Evolutionary conservation across 768 basidiomycete species (phyloP), one percentile per base, ranked within the genome.

Genomic region (Suillus paluster): DNA sequence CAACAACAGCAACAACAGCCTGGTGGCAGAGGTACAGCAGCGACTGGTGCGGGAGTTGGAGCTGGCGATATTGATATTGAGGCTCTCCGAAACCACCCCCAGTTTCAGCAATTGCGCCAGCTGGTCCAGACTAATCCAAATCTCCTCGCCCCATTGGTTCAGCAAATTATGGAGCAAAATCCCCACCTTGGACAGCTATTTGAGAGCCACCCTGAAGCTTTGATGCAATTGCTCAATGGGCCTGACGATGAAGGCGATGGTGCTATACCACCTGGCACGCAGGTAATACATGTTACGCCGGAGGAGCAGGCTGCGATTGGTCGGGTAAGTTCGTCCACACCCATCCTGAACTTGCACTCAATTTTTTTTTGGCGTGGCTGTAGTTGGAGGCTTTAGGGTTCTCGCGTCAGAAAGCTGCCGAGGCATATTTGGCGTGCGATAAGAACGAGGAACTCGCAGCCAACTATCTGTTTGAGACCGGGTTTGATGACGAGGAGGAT

Each of bases 401-500:
- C 75, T 75, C 92, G 19, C 84, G 94, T 44, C 82, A 95, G 48
- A 79, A 80, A 0, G 97, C 83, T n/a, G 78, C 96, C 39, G 86
- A 98, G 75, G 97, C 97, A 1, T 99, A 92, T 77, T 86, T 97
- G 71, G 92, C 89, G 2, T 98, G 96, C 75, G 97, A 95, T 74
- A 95, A 93, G 84, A 95, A 99, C 71, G 97, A 99, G 77, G 95
- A 98, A 71, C 78, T 96, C 21, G 95, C 97, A 10, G 97, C 97
- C 15, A 97, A 97, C 71, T 97, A 89, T 69, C 75, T 98, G 68
- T 96, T 98, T 65, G 95, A 97, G 67, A 69, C 77, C 59, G 79
- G 80, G 33, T 89, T 87, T 68, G 87, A 86, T 1, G 87, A 84
- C 57, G 57, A 63, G 11, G 23, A 42, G 21, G 59, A 56, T 8